Evolutionary conservation across 495 filamentous ascomycete genomes (phyloP).

Genomic region (Lasiosphaeriaceae sp.): DNA sequence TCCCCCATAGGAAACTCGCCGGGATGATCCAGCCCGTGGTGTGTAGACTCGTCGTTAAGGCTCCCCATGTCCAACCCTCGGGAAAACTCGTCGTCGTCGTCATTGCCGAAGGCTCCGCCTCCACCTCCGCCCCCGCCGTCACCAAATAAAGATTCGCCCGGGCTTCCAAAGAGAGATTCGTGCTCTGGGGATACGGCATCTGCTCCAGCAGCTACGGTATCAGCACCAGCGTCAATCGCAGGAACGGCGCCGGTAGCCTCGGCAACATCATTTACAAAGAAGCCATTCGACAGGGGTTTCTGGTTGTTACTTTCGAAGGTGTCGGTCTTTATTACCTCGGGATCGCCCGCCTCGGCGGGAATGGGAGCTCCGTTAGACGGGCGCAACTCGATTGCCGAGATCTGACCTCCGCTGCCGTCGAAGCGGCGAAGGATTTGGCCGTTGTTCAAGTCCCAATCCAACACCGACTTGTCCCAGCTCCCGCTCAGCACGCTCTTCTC

Average conservation of each 20-base stretch:
- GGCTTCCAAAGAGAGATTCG: conserved; percentile 63
- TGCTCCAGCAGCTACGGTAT: not conserved
- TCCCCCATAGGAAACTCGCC: conserved; percentile 40
- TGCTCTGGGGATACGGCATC: conserved; percentile 65
- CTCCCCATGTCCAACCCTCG: conserved; percentile 62
- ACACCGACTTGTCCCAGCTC: conserved; percentile 91
- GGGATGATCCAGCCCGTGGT: conserved; percentile 44
- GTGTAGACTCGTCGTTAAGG: conserved; percentile 27
- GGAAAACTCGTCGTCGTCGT: conserved; percentile 86
- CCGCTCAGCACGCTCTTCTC: conserved; percentile 87
- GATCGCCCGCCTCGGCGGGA: conserved; percentile 64
- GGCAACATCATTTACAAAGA: conserved; percentile 34
- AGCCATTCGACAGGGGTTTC: conserved; percentile 47
- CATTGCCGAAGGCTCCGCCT: conserved; percentile 54
- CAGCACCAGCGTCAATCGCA: not conserved
- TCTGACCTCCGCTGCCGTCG: conserved; percentile 72
- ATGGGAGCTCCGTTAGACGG: conserved; percentile 72
- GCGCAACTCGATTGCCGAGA: conserved; percentile 81
- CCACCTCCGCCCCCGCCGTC: conserved; percentile 49
- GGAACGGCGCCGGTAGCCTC: not conserved
- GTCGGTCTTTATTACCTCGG: conserved; percentile 52
- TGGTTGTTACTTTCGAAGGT: conserved; percentile 57
- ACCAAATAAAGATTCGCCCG: conserved; percentile 55
- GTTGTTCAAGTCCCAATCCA: conserved; percentile 94
- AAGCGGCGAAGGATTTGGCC: conserved; percentile 73